Conservation (phyloP, 2,329 filamentous ascomycete species). For the Aaosphaeria pasadenensis region DNA sequence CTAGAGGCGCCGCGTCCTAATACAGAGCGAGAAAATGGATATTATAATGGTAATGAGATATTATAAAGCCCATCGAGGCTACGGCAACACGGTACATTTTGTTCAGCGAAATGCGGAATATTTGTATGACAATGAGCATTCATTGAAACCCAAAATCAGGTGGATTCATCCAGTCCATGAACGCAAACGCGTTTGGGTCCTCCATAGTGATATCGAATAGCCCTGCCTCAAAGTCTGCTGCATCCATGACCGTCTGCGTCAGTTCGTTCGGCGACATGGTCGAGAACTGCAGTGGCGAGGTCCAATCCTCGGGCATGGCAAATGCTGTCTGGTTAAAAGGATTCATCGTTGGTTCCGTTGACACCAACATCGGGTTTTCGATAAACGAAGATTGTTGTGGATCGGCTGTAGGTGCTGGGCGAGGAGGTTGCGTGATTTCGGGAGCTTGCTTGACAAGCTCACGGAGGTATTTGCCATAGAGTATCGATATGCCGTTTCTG, state of each 20-base stretch:
- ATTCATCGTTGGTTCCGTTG: background rate
- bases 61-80: too few species aligned
- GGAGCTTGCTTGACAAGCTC: constrained; percentile 37
- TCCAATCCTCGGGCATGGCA: constrained; percentile 9
- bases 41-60: too few species aligned
- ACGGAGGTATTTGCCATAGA: constrained; percentile 57
- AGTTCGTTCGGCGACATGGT: constrained; percentile 70
- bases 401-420: background rate
- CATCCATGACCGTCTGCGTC: constrained; percentile 62
- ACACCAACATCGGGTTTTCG: background rate
- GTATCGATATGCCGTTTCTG: constrained; percentile 62
- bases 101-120: too few species aligned
- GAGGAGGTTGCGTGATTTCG: constrained; percentile 3
- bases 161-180: constrained; percentile 34
- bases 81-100: too few species aligned
- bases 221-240: constrained; percentile 57
- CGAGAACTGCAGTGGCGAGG: constrained; percentile 55
- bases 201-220: constrained; percentile 58
- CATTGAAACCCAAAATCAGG: constrained; percentile 27
- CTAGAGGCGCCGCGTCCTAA: too few species aligned
- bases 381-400: constrained; percentile 3
- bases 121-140: background rate
- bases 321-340: background rate
- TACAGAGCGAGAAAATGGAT: too few species aligned
- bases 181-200: constrained; percentile 41